Evolutionary conservation across 2,329 filamentous ascomycete genomes (phyloP).

Genomic region (Colletotrichum karsti): DNA sequence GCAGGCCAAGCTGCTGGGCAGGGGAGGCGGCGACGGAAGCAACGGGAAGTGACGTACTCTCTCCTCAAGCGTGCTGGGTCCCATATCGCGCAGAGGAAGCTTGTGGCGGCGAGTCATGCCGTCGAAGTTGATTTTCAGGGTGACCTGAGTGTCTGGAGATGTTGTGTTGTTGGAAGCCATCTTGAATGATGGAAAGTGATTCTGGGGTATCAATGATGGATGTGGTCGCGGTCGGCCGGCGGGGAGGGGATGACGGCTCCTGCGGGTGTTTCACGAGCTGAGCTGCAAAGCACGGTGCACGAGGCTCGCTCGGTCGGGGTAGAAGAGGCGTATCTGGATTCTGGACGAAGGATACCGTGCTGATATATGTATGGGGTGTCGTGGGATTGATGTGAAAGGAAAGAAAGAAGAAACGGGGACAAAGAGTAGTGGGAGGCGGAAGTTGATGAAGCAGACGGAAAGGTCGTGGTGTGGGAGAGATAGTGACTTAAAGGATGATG

Average conservation of each 20-base stretch:
- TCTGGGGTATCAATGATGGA: conserved; percentile 9
- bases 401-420: not conserved
- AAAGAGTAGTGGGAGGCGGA: not conserved
- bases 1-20: not conserved
- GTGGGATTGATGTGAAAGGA: conserved; percentile 31
- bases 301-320: conserved; percentile 23
- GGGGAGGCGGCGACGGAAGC: not conserved
- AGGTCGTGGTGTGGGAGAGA: conserved; percentile 23
- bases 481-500: conserved; percentile 22
- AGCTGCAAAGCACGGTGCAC: conserved; percentile 25
- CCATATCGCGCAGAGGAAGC: conserved; percentile 86
- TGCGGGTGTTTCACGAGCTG: conserved; percentile 26
- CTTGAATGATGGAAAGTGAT: not conserved
- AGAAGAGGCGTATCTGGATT: not conserved
- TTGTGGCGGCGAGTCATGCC: conserved; percentile 85
- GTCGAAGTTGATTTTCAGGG: conserved; percentile 84
- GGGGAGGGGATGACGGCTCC: conserved; percentile 25
- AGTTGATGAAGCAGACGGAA: not conserved
- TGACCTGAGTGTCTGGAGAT: conserved; percentile 53
- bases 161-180: conserved; percentile 26
- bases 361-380: conserved; percentile 52
- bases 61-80: conserved; percentile 75
- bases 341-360: not conserved
- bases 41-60: conserved; percentile 72
- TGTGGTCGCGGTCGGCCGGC: conserved; percentile 22